Percentiles rank a stretch among this genome's conserved stretches.
These are phyloP conservation scores for Marasmius tenuissimus DNA, from an alignment of 1,284 basidiomycete species.

Conservation along the genomic window DNA sequence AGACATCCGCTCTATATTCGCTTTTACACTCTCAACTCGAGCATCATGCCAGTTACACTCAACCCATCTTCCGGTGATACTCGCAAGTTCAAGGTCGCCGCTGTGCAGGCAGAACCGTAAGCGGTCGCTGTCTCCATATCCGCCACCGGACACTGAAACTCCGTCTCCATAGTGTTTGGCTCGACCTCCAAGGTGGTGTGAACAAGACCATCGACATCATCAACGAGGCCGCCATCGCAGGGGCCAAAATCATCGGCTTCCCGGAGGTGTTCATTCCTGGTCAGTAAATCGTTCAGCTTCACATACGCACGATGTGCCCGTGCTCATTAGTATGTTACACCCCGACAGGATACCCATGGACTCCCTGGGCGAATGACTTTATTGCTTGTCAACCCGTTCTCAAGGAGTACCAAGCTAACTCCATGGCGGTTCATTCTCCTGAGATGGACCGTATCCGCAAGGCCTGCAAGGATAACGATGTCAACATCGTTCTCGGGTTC, in stretches of 20 bases:
- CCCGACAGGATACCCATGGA: slow-evolving; percentile 29
- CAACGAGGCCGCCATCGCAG: slow-evolving; percentile 26
- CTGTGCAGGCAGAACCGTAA: slow-evolving; percentile 29
- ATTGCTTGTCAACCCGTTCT: slow-evolving; percentile 23
- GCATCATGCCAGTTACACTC: slow-evolving; percentile 25
- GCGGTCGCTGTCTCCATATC: background rate
- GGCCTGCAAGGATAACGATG: slow-evolving; percentile 26
- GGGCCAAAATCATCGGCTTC: slow-evolving; percentile 31
- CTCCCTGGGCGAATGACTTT: slow-evolving; percentile 30
- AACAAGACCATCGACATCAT: slow-evolving; percentile 31
- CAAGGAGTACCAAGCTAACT: slow-evolving; percentile 30
- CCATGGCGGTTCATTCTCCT: slow-evolving; percentile 28
- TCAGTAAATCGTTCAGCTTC: background rate
- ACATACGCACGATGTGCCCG: background rate
- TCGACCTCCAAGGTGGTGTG: slow-evolving; percentile 32
- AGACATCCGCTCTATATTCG: too few species aligned
- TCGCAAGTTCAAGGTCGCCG: slow-evolving; percentile 28
- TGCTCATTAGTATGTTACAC: background rate
- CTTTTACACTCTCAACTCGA: too few species aligned
- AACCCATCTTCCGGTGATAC: slow-evolving; percentile 24
- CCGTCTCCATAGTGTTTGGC: slow-evolving; percentile 23
- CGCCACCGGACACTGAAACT: background rate
- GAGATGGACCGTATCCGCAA: slow-evolving; percentile 31
- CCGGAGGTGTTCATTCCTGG: slow-evolving; percentile 30
- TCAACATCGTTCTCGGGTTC: slow-evolving; percentile 29